Evolutionary conservation across 2,329 filamentous ascomycete genomes (phyloP).

Genomic region (Tricladium varicosporioides): DNA sequence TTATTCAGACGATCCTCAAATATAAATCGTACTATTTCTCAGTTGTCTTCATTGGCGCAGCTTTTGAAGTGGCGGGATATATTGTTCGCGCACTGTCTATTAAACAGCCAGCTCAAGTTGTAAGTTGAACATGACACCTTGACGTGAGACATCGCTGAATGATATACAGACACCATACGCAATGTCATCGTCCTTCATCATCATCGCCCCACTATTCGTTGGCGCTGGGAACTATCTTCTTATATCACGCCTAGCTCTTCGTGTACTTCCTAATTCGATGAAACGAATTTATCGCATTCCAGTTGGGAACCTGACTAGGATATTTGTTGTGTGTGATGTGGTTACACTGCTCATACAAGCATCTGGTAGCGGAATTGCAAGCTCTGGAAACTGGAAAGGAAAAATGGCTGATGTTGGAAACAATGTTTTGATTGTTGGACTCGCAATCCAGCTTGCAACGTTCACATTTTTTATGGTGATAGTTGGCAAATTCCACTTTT

Average conservation of each 20-base stretch:
- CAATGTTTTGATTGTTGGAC: conserved; percentile 42
- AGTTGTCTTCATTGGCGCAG: conserved; percentile 41
- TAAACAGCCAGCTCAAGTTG: conserved; percentile 18
- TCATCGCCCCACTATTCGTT: conserved; percentile 48
- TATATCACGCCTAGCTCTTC: conserved; percentile 45
- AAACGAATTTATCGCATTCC: conserved; percentile 39
- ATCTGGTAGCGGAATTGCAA: conserved; percentile 43
- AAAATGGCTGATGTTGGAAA: conserved; percentile 38
- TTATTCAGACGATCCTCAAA: conserved; percentile 42
- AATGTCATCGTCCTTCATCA: conserved; percentile 36
- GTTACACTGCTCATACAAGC: conserved; percentile 45
- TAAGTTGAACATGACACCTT: neutral
- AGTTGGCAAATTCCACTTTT: conserved; percentile 39
- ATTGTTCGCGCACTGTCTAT: conserved; percentile 38
- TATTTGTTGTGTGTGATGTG: conserved; percentile 47
- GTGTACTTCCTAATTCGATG: conserved; percentile 34
- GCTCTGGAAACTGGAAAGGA: conserved; percentile 43
- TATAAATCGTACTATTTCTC: conserved; percentile 44
- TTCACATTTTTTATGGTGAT: conserved; percentile 42
- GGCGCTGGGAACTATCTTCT: conserved; percentile 51
- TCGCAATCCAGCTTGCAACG: conserved; percentile 41
- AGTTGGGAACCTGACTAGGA: conserved; percentile 40
- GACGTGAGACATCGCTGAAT: neutral
- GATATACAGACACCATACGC: conserved; percentile 15
- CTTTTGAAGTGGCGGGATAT: conserved; percentile 44